Percentiles rank a stretch among this genome's conserved stretches.
These are phyloP conservation scores for Endoconidiophora laricicola DNA, from an alignment of 2,329 filamentous ascomycete species.

Conservation along the genomic window DNA sequence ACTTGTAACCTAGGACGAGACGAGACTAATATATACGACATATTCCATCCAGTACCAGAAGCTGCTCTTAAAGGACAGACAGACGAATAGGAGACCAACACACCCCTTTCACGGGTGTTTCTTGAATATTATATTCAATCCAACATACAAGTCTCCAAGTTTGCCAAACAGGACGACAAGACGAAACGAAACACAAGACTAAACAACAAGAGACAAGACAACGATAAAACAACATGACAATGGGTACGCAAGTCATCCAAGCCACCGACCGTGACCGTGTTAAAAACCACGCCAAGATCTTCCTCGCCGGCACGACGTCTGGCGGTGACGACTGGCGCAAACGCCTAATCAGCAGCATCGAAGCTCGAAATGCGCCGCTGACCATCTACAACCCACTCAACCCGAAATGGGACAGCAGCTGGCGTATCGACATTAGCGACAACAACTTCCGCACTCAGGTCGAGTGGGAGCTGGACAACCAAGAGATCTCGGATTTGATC, in stretches of 20 bases:
- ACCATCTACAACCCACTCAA: conserved; percentile 42
- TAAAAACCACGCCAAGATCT: conserved; percentile 24
- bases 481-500: conserved; percentile 35
- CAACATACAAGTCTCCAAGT: too few species aligned
- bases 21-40: too few species aligned
- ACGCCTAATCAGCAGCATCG: conserved; percentile 25
- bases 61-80: too few species aligned
- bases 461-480: conserved; percentile 43
- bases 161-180: too few species aligned
- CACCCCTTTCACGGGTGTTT: too few species aligned
- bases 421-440: conserved; percentile 32
- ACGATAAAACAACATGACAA: too few species aligned
- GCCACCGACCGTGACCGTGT: conserved; percentile 18
- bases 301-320: conserved; percentile 42
- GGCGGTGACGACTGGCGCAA: conserved; percentile 34
- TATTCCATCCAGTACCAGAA: too few species aligned
- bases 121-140: too few species aligned
- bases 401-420: conserved; percentile 36
- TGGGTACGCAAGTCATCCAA: conserved; percentile 18
- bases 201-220: too few species aligned
- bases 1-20: too few species aligned
- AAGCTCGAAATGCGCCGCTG: conserved; percentile 24
- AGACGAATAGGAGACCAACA: too few species aligned
- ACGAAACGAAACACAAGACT: too few species aligned
- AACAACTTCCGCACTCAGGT: conserved; percentile 35